Evolutionary conservation across 2,329 filamentous ascomycete genomes (phyloP).

Genomic region (Periconia macrospinosa): DNA sequence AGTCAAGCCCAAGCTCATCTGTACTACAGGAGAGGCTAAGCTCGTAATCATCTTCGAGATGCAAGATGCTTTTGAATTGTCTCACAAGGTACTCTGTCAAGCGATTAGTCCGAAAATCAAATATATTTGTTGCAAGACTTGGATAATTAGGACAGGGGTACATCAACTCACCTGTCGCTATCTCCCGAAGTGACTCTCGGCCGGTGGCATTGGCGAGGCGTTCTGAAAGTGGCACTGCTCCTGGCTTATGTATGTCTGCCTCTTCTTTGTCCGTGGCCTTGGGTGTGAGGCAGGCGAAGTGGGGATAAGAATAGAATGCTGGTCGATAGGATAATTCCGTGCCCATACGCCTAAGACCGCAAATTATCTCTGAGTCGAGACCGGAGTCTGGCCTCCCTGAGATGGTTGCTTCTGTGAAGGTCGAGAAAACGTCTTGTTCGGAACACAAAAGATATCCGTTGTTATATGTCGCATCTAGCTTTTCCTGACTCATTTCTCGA

Average conservation of each 20-base stretch:
- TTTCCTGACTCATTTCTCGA: neutral
- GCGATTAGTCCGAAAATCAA: too few species aligned
- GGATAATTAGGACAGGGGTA: too few species aligned
- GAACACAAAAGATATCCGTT: neutral
- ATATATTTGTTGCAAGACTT: too few species aligned
- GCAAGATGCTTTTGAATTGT: neutral
- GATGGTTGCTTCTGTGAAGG: neutral
- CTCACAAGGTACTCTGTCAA: neutral
- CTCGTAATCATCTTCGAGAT: neutral
- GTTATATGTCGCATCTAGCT: neutral
- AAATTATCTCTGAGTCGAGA: neutral
- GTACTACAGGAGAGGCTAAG: neutral
- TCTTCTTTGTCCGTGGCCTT: too few species aligned
- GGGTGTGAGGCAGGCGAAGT: too few species aligned
- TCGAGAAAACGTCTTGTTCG: neutral
- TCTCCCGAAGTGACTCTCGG: too few species aligned
- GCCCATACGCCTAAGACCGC: neutral
- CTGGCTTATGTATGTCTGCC: too few species aligned
- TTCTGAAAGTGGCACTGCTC: too few species aligned
- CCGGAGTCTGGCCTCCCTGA: neutral
- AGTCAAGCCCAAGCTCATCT: slow-evolving; percentile 20
- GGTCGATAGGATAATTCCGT: too few species aligned
- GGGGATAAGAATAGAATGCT: too few species aligned
- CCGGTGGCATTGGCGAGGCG: too few species aligned
- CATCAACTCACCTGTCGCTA: too few species aligned